phyloP scores from a whole-genome alignment of 192 early-diverging fungal genomes.

The Backusella circina region DNA sequence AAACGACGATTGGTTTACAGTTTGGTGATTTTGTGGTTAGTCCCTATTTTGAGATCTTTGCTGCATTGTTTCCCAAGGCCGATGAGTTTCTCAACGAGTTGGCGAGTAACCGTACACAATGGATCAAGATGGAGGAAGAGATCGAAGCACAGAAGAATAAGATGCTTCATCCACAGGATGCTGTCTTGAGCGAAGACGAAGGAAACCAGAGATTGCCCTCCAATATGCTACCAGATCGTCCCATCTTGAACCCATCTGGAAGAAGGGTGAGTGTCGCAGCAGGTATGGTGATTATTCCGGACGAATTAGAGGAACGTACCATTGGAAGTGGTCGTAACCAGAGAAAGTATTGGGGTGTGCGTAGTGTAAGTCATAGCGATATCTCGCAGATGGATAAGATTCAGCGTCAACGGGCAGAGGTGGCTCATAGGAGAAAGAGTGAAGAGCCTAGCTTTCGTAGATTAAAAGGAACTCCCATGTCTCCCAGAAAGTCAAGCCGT shows the following conservation, averaged over 20 bases:
- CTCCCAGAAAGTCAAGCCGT: not conserved
- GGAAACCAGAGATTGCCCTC: conserved; percentile 8
- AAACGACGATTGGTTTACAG: conserved; percentile 72
- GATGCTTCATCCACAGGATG: not conserved
- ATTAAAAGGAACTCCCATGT: not conserved
- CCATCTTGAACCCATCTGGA: conserved; percentile 22
- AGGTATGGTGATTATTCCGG: conserved; percentile 41
- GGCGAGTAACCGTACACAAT: conserved; percentile 50
- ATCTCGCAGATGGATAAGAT: not conserved
- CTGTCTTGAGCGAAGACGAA: not conserved
- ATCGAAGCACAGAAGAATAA: not conserved
- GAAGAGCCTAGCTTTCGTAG: conserved; percentile 17
- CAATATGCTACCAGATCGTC: conserved; percentile 10
- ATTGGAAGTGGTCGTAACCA: conserved; percentile 3
- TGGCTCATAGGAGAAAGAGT: conserved; percentile 18
- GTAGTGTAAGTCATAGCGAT: conserved; percentile 32
- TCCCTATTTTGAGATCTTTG: conserved; percentile 83
- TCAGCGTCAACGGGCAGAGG: not conserved
- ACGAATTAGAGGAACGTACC: conserved; percentile 36
- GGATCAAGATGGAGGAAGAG: conserved; percentile 44
- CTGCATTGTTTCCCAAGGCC: conserved; percentile 71
- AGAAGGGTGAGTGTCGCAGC: conserved; percentile 40
- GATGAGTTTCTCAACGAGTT: conserved; percentile 56
- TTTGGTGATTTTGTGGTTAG: conserved; percentile 84
- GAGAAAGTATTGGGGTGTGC: conserved; percentile 26